These are phyloP conservation scores for Protomyces inouyei DNA, from an alignment of 1,139 yeast genomes.

Conservation along the genomic window DNA sequence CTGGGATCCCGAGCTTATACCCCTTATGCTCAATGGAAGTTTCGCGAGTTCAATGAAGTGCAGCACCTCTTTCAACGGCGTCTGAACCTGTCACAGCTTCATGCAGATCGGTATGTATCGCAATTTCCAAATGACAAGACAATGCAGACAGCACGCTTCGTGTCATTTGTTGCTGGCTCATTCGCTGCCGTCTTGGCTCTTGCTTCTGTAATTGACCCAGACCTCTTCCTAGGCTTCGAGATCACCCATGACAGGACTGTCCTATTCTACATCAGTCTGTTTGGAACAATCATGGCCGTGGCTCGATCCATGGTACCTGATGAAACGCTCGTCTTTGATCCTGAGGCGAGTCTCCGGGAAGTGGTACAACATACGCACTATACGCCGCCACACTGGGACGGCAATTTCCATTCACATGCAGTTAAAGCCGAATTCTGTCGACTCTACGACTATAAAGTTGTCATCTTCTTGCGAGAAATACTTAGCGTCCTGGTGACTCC, in stretches of 20 bases:
- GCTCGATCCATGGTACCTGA: conserved; percentile 58
- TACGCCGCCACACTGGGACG: conserved; percentile 81
- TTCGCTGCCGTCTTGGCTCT: conserved; percentile 82
- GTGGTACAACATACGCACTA: conserved; percentile 88
- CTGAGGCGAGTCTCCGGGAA: conserved; percentile 73
- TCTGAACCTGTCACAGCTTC: conserved; percentile 65
- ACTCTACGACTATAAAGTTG: conserved; percentile 66
- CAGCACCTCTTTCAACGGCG: conserved; percentile 81
- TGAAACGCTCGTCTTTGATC: conserved; percentile 71
- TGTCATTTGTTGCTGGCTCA: conserved; percentile 80
- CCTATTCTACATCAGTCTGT: conserved; percentile 76
- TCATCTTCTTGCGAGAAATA: conserved; percentile 71
- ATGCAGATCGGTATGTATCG: conserved; percentile 77
- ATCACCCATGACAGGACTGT: conserved; percentile 74
- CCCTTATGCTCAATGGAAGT: conserved; percentile 91
- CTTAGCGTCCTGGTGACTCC: conserved; percentile 81
- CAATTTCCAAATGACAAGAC: conserved; percentile 88
- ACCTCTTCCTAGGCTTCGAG: conserved; percentile 83
- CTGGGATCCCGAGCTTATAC: conserved; percentile 85
- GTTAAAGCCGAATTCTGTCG: conserved; percentile 70
- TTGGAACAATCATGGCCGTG: conserved; percentile 78
- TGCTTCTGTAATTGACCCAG: conserved; percentile 84
- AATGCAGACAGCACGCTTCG: conserved; percentile 52
- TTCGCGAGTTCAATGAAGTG: conserved; percentile 87
- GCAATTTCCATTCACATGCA: conserved; percentile 58